Base-by-base conservation (phyloP, 129 eudicot species). In the Ambrosia artemisiifolia region DNA sequence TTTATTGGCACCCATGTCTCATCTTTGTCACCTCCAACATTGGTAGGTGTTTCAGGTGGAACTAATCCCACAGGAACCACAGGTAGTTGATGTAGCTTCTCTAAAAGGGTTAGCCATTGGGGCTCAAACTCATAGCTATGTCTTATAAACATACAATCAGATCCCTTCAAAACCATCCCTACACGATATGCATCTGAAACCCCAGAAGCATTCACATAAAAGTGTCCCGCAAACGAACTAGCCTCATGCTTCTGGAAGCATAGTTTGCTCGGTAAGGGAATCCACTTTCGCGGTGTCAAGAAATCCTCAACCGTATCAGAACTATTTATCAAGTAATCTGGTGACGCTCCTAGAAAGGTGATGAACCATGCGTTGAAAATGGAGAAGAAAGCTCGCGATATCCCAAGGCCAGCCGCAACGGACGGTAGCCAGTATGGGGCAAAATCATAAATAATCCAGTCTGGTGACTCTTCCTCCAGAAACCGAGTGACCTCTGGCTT, bases 401-500 rank as follows among this genome's bases (percentile, higher is more conserved):
- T 82, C 6, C 78, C 75, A 1, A 79, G 83, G 36, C 33, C 60
- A n/a, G 67, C 38, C 0, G 88, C 83, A 0, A 77, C 20, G 8
- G 82, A 43, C 3, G 87, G 81, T 14, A 87, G 4, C 93, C 93
- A 84, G 40, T 79, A 57, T 0, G 82, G 67, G 2, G 80, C 72
- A 65, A 80, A 86, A 57, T 83, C 92, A 8, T 75, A 69, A 13
- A 87, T 69, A 51, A 81, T 54, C 86, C 86, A 78, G 57, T 87
- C 92, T 1, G 87, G 82, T 18, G 69, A 30, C 0, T 84, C 42
- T 8, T 51, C 16, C 24, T 80, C 59, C 5, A 88, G 71, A 55
- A 85, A 78, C 16, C 38, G 49, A 44, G 79, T 67, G 65, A 85
- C 24, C 30, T 79, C 53, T 2, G 76, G 70, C 19, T 75, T 50